Percentiles rank a stretch among this genome's conserved stretches.
phyloP scores from a whole-genome alignment of 306 rosid species.

The Sphenostylis stenocarpa region DNA sequence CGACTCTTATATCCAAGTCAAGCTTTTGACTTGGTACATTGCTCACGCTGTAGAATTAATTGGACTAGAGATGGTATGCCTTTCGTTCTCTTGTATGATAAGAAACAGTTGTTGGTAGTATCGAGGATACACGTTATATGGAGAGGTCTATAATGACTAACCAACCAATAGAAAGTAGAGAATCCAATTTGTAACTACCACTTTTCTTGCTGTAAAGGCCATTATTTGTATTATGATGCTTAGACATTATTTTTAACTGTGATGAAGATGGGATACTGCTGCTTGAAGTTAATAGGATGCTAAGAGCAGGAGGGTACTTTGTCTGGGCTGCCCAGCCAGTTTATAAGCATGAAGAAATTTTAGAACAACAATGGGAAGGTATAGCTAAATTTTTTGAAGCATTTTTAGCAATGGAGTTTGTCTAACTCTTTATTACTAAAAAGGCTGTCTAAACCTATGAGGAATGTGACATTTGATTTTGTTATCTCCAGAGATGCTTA shows the following conservation, averaged over 20 bases:
- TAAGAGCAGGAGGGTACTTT: conserved; percentile 95
- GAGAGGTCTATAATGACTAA: conserved; percentile 4
- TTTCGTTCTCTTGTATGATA: conserved; percentile 26
- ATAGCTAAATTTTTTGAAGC: conserved; percentile 24
- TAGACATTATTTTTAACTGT: conserved; percentile 32
- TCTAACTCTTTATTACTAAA: conserved; percentile 1
- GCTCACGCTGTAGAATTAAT: conserved; percentile 93
- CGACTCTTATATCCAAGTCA: conserved; percentile 89
- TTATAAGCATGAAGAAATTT: conserved; percentile 85
- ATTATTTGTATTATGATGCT: conserved; percentile 25
- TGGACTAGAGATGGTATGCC: conserved; percentile 90
- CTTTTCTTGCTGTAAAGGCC: not conserved
- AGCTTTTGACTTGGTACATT: conserved; percentile 91
- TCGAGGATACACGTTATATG: conserved; percentile 12
- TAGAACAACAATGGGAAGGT: conserved; percentile 99
- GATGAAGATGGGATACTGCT: conserved; percentile 90
- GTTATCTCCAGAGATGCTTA: conserved; percentile 78
- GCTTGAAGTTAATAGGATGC: conserved; percentile 92
- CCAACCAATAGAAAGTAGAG: conserved; percentile 9
- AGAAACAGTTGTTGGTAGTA: conserved; percentile 19
- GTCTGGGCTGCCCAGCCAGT: conserved; percentile 99
- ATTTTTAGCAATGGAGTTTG: not conserved
- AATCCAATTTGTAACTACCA: conserved; percentile 1
- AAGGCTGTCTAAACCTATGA: conserved; percentile 9
- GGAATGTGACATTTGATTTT: conserved; percentile 22